Evolutionary conservation across 2,329 filamentous ascomycete genomes (phyloP).

Genomic region (Beauveria bassiana): DNA sequence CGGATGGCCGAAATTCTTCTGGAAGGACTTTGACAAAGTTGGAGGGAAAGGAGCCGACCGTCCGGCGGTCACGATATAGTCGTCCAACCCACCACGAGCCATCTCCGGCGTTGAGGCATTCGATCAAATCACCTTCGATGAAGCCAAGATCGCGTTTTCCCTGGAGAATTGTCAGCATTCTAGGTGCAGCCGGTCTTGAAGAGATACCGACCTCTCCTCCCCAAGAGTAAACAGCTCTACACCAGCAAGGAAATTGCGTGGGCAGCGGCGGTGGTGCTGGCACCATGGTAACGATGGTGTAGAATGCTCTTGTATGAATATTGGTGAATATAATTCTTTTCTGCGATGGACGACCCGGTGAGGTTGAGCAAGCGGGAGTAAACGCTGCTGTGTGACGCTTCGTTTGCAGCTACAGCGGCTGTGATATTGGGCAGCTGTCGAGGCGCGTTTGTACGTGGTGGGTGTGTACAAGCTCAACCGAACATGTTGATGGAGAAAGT

Average conservation of each 20-base stretch:
- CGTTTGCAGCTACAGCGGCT: background rate
- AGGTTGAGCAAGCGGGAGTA: background rate
- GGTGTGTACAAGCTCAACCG: slow-evolving; percentile 2
- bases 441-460: background rate
- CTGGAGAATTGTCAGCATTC: slow-evolving; percentile 29
- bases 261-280: slow-evolving; percentile 56
- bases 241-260: slow-evolving; percentile 82
- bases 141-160: slow-evolving; percentile 93
- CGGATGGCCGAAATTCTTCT: slow-evolving; percentile 68
- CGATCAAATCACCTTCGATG: slow-evolving; percentile 94
- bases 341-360: background rate
- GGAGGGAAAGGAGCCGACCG: slow-evolving; percentile 88
- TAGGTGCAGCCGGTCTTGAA: too few species aligned
- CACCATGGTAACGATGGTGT: slow-evolving; percentile 34
- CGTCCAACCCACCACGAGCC: slow-evolving; percentile 98
- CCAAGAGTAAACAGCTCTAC: slow-evolving; percentile 86
- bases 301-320: background rate
- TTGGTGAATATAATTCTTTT: background rate
- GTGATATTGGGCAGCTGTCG: background rate
- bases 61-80: slow-evolving; percentile 78
- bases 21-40: slow-evolving; percentile 93
- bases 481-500: slow-evolving; percentile 9
- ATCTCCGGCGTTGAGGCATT: slow-evolving; percentile 95
- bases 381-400: background rate
- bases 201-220: slow-evolving; percentile 62